These are phyloP conservation scores for Nemania sp. DNA, from an alignment of 2,329 filamentous ascomycete species.

Conservation along the genomic window DNA sequence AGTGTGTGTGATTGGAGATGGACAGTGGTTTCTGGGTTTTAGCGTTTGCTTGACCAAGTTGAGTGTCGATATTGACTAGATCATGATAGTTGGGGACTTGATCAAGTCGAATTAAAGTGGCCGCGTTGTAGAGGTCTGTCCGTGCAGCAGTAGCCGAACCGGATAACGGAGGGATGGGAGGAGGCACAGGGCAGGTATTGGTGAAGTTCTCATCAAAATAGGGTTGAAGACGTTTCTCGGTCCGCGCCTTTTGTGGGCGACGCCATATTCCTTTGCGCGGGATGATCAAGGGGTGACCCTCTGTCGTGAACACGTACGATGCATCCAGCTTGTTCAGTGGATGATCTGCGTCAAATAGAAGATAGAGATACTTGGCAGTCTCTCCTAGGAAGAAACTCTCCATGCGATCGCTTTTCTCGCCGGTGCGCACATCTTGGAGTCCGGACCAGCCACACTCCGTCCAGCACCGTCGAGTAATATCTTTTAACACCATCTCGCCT, in stretches of 20 bases:
- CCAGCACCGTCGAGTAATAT: conserved; percentile 88
- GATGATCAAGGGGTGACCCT: conserved; percentile 90
- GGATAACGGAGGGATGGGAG: conserved; percentile 64
- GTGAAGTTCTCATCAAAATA: conserved; percentile 54
- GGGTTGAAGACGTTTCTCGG: conserved; percentile 38
- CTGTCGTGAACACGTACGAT: conserved; percentile 91
- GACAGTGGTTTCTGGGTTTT: conserved; percentile 44
- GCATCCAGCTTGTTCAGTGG: conserved; percentile 86
- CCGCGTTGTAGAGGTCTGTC: conserved; percentile 84
- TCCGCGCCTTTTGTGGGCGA: conserved; percentile 34
- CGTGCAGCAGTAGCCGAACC: conserved; percentile 81
- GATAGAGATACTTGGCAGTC: conserved; percentile 92
- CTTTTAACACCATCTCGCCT: conserved; percentile 90
- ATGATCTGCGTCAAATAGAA: conserved; percentile 85
- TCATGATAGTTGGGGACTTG: conserved; percentile 69
- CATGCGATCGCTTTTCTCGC: conserved; percentile 92
- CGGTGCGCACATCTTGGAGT: conserved; percentile 78
- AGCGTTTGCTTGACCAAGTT: conserved; percentile 17
- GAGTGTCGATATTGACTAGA: conserved; percentile 32
- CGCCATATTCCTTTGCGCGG: conserved; percentile 53
- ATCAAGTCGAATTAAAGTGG: conserved; percentile 81
- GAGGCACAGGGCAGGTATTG: conserved; percentile 69
- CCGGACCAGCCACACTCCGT: conserved; percentile 93
- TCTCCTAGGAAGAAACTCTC: conserved; percentile 98
- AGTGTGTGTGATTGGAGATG: conserved; percentile 79